Conservation (phyloP, 2,329 filamentous ascomycete species). For the Colletotrichum tanaceti region DNA sequence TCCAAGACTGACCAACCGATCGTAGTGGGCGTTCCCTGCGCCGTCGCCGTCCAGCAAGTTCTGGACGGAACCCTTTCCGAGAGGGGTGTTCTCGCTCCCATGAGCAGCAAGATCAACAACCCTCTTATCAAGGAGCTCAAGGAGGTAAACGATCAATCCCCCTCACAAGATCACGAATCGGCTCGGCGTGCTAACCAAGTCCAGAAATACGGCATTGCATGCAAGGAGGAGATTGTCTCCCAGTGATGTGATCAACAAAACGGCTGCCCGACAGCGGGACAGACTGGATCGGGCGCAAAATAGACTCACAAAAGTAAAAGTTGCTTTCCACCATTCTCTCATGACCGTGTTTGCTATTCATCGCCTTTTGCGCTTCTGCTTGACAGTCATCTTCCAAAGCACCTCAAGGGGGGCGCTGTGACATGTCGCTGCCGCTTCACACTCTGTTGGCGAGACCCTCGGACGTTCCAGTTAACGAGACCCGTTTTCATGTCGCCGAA, state of each 20-base stretch:
- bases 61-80: slow-evolving; percentile 75
- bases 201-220: slow-evolving; percentile 3
- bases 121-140: slow-evolving; percentile 80
- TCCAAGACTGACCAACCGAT: slow-evolving; percentile 46
- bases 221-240: slow-evolving; percentile 7
- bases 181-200: not conserved
- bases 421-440: no score
- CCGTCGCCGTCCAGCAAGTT: slow-evolving; percentile 44
- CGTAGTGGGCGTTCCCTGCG: slow-evolving; percentile 77
- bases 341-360: no score
- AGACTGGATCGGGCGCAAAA: not conserved
- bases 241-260: not conserved
- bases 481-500: no score
- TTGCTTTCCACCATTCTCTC: not conserved
- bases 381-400: no score
- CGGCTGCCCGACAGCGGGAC: not conserved
- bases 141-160: slow-evolving; percentile 75
- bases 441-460: no score
- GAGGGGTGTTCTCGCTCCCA: slow-evolving; percentile 81
- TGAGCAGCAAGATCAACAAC: slow-evolving; percentile 76
- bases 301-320: not conserved
- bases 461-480: no score
- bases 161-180: slow-evolving; percentile 48
- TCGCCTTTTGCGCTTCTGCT: no score
- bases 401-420: no score